Evolutionary conservation across 495 filamentous ascomycete genomes (phyloP).

Genomic region (Aspergillus conjunctus): DNA sequence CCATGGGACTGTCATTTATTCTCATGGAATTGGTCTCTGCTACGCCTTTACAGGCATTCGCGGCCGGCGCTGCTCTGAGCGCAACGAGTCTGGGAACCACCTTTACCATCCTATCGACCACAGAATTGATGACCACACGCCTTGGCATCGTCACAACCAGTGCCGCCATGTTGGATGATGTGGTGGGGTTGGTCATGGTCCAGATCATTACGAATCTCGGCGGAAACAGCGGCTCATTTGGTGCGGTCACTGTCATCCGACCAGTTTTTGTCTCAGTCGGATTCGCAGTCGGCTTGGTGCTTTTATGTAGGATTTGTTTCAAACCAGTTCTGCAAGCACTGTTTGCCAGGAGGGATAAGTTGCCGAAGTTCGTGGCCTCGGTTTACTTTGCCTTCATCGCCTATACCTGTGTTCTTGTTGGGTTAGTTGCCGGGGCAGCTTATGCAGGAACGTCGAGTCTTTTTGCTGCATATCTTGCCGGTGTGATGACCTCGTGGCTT

Average conservation of each 20-base stretch:
- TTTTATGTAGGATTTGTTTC: constrained; percentile 49
- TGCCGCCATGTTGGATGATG: constrained; percentile 83
- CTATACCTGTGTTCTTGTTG: constrained; percentile 52
- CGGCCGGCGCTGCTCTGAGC: constrained; percentile 74
- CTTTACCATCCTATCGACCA: constrained; percentile 68
- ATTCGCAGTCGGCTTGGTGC: constrained; percentile 50
- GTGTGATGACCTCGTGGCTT: constrained; percentile 60
- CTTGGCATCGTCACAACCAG: constrained; percentile 69
- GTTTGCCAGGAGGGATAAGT: background rate
- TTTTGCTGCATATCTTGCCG: constrained; percentile 71
- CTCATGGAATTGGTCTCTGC: constrained; percentile 46
- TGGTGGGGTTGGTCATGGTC: constrained; percentile 78
- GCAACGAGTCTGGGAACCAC: constrained; percentile 79
- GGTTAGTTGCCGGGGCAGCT: constrained; percentile 55
- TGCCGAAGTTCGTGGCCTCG: constrained; percentile 22
- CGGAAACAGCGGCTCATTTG: constrained; percentile 34
- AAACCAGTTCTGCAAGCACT: constrained; percentile 36
- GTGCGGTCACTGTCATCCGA: constrained; percentile 51
- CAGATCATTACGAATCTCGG: constrained; percentile 62
- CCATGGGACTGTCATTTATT: constrained; percentile 70
- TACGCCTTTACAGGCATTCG: constrained; percentile 64
- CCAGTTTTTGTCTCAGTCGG: constrained; percentile 61
- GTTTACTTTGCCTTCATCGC: constrained; percentile 39
- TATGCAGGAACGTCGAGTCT: constrained; percentile 70
- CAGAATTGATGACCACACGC: constrained; percentile 57